Conservation (phyloP, 805 yeast genomes). For the Yamadazyma akitaensis region DNA sequence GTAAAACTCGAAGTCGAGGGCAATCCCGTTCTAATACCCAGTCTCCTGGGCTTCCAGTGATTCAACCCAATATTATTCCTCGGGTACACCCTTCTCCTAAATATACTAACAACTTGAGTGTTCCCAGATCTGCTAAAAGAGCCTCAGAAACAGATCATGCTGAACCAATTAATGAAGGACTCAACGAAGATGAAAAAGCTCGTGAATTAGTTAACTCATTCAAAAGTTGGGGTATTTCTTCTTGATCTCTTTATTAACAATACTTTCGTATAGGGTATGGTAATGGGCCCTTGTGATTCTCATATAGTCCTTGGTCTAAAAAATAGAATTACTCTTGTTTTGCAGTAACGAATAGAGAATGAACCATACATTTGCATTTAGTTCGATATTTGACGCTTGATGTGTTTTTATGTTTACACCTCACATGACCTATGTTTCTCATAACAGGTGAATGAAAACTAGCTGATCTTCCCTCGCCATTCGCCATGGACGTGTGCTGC, state of each 20-base stretch:
- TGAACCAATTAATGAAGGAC: neutral
- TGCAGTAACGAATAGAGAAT: no score
- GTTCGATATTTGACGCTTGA: no score
- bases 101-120: conserved; percentile 12
- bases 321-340: no score
- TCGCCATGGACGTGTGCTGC: no score
- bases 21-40: neutral
- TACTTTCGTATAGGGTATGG: no score
- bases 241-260: neutral
- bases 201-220: conserved; percentile 28
- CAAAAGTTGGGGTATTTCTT: conserved; percentile 12
- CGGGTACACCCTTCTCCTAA: conserved; percentile 14
- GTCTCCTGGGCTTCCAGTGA: conserved; percentile 10
- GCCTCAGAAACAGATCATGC: conserved; percentile 1
- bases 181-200: conserved; percentile 28
- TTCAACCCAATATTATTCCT: conserved; percentile 13
- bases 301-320: no score
- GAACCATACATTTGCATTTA: no score
- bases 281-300: no score
- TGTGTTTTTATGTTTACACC: no score
- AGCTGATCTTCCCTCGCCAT: no score
- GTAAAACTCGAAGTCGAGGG: neutral
- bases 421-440: no score
- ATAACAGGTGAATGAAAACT: no score
- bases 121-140: conserved; percentile 8